Evolutionary conservation across 257 asterid species (phyloP), one percentile per base, ranked within the genome.

Genomic region (Solanum etuberosum): DNA sequence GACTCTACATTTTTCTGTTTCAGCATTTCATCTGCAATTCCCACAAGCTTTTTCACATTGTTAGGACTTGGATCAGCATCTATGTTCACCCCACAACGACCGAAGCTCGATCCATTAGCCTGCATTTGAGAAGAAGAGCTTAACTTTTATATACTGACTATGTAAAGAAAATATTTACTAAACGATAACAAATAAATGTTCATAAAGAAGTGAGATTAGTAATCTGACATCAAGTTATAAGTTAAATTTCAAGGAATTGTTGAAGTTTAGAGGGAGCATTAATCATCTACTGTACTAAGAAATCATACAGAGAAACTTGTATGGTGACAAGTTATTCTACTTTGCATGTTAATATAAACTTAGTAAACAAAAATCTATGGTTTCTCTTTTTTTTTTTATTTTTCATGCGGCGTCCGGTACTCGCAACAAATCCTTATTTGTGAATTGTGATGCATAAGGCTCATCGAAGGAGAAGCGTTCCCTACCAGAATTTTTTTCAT

Each of bases 11-110:
- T 93, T 86, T 93, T 95, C 91, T 95, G 95, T 37, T 91, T 93
- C 88, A 95, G 93, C 93, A 90, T 96, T 83, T 95, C 99, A 46
- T 97, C 98, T 3, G 95, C 99, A 67, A 91, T 89, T 85, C 92
- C 95, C 0, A 90, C 87, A 5, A 96, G 93, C 89, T 77, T 68
- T 85, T 90, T 92, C 31, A 96, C 90, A 85, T 93, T 93, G 90
- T 92, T 91, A 5, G 94, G 93, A 77, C 93, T 93, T 18, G 98
- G 93, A 87, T 95, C 97, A 6, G 94, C 87, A 88, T 97, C 99
- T 1, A 92, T 88, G 9, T 90, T 88, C 48, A 88, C 93, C 86
- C 95, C 94, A 71, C 95, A 90, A 43, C 92, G 89, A 25, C 94
- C 90, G 20, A 90, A 83, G 90, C 93, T 90, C n/a, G 97, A 90